A percentile compares a stretch with the other conserved stretches of the same genome.
Evolutionary conservation across 306 rosid genomes (phyloP).

Genomic region (Vigna nakashimae): DNA sequence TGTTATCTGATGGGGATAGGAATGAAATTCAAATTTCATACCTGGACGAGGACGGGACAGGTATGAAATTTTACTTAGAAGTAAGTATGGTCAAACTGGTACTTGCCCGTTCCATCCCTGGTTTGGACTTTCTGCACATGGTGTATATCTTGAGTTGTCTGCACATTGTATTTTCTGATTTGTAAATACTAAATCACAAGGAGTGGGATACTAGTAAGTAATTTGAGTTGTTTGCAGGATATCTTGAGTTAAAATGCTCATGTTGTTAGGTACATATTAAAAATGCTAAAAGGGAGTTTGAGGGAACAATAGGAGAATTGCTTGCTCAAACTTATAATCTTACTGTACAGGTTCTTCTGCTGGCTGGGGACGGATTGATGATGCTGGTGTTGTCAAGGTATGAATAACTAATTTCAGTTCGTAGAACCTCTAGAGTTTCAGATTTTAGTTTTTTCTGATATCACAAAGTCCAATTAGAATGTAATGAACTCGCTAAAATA

Average conservation of each 20-base stretch:
- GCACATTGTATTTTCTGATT: slow-evolving; percentile 12
- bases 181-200: slow-evolving; percentile 28
- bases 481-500: slow-evolving; percentile 18
- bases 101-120: no score
- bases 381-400: slow-evolving; percentile 97
- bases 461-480: slow-evolving; percentile 25
- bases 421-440: slow-evolving; percentile 21
- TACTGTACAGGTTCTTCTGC: slow-evolving; percentile 86
- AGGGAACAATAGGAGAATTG: slow-evolving; percentile 31
- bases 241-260: slow-evolving; percentile 8
- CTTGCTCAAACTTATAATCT: slow-evolving; percentile 35
- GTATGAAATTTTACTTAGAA: no score
- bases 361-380: slow-evolving; percentile 97
- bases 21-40: no score
- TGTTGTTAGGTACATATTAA: slow-evolving; percentile 8
- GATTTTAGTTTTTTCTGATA: slow-evolving; percentile 21
- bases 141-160: slow-evolving; percentile 7
- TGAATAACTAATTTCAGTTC: slow-evolving; percentile 30
- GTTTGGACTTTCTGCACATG: slow-evolving; percentile 9
- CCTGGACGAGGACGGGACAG: no score
- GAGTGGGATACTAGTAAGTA: slow-evolving; percentile 12
- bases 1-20: no score
- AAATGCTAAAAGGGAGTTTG: neutral
- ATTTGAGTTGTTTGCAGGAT: slow-evolving; percentile 17
- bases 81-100: no score